A percentile compares a stretch with the other conserved stretches of the same genome.
These are phyloP conservation scores for Zoysia japonica DNA, from an alignment of 176 grass and related monocot species.

Conservation along the genomic window DNA sequence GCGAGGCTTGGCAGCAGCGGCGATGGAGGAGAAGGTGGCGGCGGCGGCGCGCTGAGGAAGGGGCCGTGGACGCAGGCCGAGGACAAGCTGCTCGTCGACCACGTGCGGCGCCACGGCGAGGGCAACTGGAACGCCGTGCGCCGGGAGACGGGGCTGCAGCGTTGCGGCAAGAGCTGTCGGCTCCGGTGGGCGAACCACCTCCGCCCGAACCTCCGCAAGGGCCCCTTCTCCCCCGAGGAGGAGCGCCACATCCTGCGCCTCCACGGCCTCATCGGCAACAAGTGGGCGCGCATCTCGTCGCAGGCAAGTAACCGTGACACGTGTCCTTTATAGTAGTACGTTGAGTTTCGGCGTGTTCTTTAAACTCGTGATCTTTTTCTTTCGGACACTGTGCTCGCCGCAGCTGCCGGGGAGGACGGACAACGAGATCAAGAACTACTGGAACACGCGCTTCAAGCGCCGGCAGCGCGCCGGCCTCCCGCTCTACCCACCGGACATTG, in stretches of 20 bases:
- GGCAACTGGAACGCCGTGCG: constrained; percentile 92
- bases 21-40: background rate
- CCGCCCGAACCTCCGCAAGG: constrained; percentile 90
- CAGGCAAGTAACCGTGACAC: constrained; percentile 34
- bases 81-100: constrained; percentile 70
- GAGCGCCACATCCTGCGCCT: constrained; percentile 76
- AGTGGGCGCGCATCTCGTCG: constrained; percentile 76
- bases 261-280: constrained; percentile 77
- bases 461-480: constrained; percentile 62
- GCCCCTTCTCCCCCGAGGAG: constrained; percentile 78
- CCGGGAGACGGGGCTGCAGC: constrained; percentile 62
- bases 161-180: constrained; percentile 95
- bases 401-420: constrained; percentile 81
- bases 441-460: constrained; percentile 83
- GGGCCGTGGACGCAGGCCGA: constrained; percentile 92
- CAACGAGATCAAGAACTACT: constrained; percentile 95
- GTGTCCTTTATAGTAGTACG: too few relatives aligned
- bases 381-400: background rate
- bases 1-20: constrained; percentile 8
- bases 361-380: background rate
- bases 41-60: constrained; percentile 49
- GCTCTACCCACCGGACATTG: constrained; percentile 66
- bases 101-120: constrained; percentile 78
- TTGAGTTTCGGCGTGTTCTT: background rate
- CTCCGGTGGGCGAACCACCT: constrained; percentile 96